Evolutionary conservation across 1,284 basidiomycete species (phyloP), one percentile per base, ranked within the genome.

Genomic region (Pseudozyma hubeiensis): DNA sequence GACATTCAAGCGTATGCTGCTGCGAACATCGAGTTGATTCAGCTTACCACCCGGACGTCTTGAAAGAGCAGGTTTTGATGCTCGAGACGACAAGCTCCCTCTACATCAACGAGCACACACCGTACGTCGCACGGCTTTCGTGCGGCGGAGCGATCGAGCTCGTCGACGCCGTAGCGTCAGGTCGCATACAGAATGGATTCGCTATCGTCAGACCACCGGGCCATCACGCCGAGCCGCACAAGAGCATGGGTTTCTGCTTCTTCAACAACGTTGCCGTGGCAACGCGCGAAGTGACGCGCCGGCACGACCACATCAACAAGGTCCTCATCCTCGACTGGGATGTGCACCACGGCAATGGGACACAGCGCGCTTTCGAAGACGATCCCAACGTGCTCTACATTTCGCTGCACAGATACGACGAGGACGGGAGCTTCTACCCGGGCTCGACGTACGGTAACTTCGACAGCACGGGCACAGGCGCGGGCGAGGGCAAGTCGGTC

Each of bases 161-260:
- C 7, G 90, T 91, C 81, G 87, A 94, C 16, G 91, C 93, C 1
- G 95, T 99, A 30, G 94, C 93, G 40, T 88, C 90, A 30, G 90
- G 91, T 5, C 88, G 90, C 72, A 88, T 98, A 37, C 88, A 91
- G 76, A 98, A 96, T 82, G 89, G 93, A 0, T 92, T 99, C 81
- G 97, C 97, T 1, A 93, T 99, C 74, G 93, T 99, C 37, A 89
- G 97, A 29, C 97, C 97, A 10, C 97, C 97, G 0, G 97, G 97
- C 0, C 97, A 99, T 84, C 97, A 99, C 80, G 96, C 97, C 17
- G 97, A 99, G 85, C 97, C 97, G 2, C 91, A 96, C 73, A 92
- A 94, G 83, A 92, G 94, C 80, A 97, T 97, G 93, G 97, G 97
- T 0, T 99, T 99, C 85, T 99, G 97, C 85, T 95, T 99, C 87